Conservation (phyloP, 2,329 filamentous ascomycete genomes). For the Epicoccum sorghinum region DNA sequence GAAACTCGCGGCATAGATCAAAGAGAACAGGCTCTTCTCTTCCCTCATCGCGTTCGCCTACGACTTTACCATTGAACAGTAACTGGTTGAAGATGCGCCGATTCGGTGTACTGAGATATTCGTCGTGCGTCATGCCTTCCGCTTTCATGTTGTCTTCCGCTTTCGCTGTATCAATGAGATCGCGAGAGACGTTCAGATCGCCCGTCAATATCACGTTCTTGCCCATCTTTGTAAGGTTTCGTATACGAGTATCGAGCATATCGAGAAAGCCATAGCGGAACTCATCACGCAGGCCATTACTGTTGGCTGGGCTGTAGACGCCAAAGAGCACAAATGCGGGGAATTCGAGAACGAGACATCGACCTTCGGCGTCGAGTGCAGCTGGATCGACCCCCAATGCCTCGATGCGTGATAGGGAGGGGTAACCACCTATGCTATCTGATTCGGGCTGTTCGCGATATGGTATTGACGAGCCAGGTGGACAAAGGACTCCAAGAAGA, state of each 20-base stretch:
- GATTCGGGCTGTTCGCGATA: conserved; percentile 77
- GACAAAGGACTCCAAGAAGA: conserved; percentile 79
- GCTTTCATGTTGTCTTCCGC: conserved; percentile 74
- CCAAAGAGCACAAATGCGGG: conserved; percentile 93
- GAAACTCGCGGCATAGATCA: conserved; percentile 83
- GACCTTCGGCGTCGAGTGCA: conserved; percentile 85
- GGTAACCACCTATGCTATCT: conserved; percentile 89
- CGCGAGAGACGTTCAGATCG: conserved; percentile 80
- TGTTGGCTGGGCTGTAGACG: conserved; percentile 88
- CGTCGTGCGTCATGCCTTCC: conserved; percentile 68
- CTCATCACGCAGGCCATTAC: conserved; percentile 80
- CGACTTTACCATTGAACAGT: conserved; percentile 73
- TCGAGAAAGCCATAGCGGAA: conserved; percentile 83
- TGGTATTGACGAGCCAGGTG: conserved; percentile 70
- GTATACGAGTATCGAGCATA: conserved; percentile 79
- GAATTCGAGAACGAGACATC: conserved; percentile 90
- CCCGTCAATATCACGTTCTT: conserved; percentile 87
- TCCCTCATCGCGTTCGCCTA: conserved; percentile 70
- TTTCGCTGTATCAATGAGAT: conserved; percentile 77
- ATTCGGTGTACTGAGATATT: conserved; percentile 75
- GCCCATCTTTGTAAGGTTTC: conserved; percentile 79
- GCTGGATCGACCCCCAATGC: conserved; percentile 67
- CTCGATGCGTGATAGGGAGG: conserved; percentile 69
- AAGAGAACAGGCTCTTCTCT: conserved; percentile 75
- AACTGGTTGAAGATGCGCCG: conserved; percentile 85